A percentile compares a stretch with the other conserved stretches of the same genome.
Evolutionary conservation across 1,284 basidiomycete species (phyloP).

Genomic region (Lignosus rhinocerotis): DNA sequence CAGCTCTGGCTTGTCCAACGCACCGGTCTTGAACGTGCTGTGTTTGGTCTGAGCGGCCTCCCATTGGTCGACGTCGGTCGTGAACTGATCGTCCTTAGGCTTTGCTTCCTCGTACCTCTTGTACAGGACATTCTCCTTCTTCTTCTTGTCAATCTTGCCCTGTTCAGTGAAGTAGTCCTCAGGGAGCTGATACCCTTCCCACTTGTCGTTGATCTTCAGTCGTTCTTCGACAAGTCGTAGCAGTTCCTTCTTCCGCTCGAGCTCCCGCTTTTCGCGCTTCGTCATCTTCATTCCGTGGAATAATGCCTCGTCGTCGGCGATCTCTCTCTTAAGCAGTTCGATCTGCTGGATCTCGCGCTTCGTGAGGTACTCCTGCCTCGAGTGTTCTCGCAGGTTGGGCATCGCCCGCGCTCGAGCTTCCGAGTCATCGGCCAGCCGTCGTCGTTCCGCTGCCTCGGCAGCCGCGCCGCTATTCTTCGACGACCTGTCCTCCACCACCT

Average conservation of each 20-base stretch:
- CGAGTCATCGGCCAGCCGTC: slow-evolving; percentile 83
- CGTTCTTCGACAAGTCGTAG: slow-evolving; percentile 92
- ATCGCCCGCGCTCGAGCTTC: slow-evolving; percentile 79
- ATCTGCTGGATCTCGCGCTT: slow-evolving; percentile 97
- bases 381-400: slow-evolving; percentile 81
- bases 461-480: slow-evolving; percentile 72
- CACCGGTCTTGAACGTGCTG: slow-evolving; percentile 87
- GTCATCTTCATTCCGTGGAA: slow-evolving; percentile 90
- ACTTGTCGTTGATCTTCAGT: slow-evolving; percentile 90
- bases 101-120: slow-evolving; percentile 93
- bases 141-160: slow-evolving; percentile 98
- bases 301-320: slow-evolving; percentile 87
- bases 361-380: slow-evolving; percentile 91
- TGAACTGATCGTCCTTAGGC: slow-evolving; percentile 87
- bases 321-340: slow-evolving; percentile 90
- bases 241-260: slow-evolving; percentile 93
- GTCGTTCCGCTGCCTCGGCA: slow-evolving; percentile 80
- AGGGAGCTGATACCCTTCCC: slow-evolving; percentile 91
- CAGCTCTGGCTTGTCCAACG: slow-evolving; percentile 81
- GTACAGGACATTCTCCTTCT: slow-evolving; percentile 92
- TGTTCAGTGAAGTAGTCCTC: slow-evolving; percentile 99
- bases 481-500: slow-evolving; percentile 90
- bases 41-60: slow-evolving; percentile 91
- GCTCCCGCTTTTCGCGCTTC: slow-evolving; percentile 77
- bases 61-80: slow-evolving; percentile 96